A percentile compares a stretch with the other conserved stretches of the same genome.
phyloP scores from a whole-genome alignment of 2,329 filamentous ascomycete genomes.

The Simplicillium aogashimaense region DNA sequence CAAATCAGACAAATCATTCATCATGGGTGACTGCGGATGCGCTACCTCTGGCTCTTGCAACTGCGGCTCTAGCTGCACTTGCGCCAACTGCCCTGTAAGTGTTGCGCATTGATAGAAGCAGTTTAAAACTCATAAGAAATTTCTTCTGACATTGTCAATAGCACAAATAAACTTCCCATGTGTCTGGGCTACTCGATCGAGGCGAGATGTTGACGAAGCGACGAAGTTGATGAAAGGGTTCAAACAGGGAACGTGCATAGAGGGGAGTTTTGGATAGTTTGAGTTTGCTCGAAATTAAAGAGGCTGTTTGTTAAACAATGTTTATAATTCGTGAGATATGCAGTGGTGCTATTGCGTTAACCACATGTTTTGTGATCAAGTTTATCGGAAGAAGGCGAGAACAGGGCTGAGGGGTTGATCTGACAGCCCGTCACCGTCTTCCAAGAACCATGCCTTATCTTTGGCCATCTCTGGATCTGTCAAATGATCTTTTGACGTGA shows the following conservation, averaged over 20 bases:
- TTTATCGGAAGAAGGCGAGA: conserved; percentile 19
- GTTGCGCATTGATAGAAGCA: background rate
- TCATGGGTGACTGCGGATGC: conserved; percentile 33
- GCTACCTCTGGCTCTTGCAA: conserved; percentile 27
- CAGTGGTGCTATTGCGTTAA: no score
- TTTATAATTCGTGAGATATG: no score
- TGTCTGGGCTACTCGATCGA: background rate
- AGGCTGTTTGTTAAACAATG: no score
- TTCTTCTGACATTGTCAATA: background rate
- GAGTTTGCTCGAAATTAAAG: background rate
- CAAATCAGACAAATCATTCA: conserved; percentile 14
- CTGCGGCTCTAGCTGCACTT: conserved; percentile 32
- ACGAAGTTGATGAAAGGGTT: background rate
- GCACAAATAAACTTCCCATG: conserved; percentile 9
- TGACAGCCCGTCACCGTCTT: conserved; percentile 1
- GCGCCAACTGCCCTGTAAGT: conserved; percentile 32
- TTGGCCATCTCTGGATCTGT: background rate
- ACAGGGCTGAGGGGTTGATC: conserved; percentile 17
- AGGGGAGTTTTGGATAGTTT: no score
- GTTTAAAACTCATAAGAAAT: background rate
- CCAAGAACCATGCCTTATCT: conserved; percentile 6
- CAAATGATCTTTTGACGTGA: no score
- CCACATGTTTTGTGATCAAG: background rate
- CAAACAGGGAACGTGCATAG: no score
- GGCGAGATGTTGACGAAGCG: conserved; percentile 13